These are phyloP conservation scores for Plasmodium blacklocki DNA, from an alignment of 169 alveolate genomes.

Conservation along the genomic window DNA sequence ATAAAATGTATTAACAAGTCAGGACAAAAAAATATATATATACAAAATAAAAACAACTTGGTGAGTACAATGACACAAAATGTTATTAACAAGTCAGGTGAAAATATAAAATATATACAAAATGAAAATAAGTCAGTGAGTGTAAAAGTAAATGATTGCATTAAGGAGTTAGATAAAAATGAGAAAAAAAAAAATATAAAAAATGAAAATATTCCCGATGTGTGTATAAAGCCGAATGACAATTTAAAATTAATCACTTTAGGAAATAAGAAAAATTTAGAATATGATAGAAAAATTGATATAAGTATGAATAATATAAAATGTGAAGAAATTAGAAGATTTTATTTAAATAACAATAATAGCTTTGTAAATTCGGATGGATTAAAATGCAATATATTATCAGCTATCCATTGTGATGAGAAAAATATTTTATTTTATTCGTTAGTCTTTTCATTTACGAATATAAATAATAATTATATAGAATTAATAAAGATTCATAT, in stretches of 20 bases:
- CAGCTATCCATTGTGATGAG: slow-evolving; percentile 26
- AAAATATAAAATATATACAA: too few species aligned
- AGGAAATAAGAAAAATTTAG: neutral
- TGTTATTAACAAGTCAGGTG: too few species aligned
- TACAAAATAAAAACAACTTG: too few species aligned
- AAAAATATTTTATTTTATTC: slow-evolving; percentile 18
- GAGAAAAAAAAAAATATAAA: neutral
- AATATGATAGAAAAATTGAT: neutral
- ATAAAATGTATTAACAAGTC: neutral
- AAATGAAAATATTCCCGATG: neutral
- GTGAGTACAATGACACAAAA: too few species aligned
- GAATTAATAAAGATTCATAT: slow-evolving; percentile 28
- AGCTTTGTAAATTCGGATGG: slow-evolving; percentile 41
- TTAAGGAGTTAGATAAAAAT: neutral
- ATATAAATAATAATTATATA: slow-evolving; percentile 10
- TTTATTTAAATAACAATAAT: slow-evolving; percentile 14
- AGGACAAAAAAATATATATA: too few species aligned
- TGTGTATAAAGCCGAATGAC: neutral
- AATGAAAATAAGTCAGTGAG: too few species aligned
- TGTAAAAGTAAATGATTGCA: too few species aligned
- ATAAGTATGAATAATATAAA: slow-evolving; percentile 12
- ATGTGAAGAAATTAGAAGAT: slow-evolving; percentile 19
- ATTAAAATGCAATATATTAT: slow-evolving; percentile 27
- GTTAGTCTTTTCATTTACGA: slow-evolving; percentile 36
- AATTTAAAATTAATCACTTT: slow-evolving; percentile 5